These are phyloP conservation scores for Alectoria sarmentosa DNA, from an alignment of 495 filamentous ascomycete species.

Conservation along the genomic window DNA sequence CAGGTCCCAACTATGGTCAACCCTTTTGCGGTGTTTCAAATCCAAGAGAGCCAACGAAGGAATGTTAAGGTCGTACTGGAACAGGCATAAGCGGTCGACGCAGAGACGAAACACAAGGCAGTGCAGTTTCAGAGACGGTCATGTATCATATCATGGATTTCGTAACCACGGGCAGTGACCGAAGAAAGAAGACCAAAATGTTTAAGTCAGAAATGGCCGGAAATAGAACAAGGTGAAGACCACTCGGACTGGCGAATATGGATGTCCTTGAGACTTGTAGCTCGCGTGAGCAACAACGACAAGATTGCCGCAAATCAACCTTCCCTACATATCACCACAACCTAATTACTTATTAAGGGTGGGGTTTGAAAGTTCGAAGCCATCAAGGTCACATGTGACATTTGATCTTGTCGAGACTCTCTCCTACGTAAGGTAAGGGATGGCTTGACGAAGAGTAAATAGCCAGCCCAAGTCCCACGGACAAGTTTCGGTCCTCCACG, in stretches of 20 bases:
- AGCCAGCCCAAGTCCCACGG: not conserved
- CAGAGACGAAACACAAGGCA: conserved; percentile 11
- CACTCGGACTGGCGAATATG: too few relatives aligned
- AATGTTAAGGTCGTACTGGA: conserved; percentile 8
- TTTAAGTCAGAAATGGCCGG: not conserved
- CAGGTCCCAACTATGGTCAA: not conserved
- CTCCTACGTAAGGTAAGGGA: not conserved
- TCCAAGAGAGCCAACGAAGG: conserved; percentile 19
- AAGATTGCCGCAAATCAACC: too few relatives aligned
- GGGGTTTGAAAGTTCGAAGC: not conserved
- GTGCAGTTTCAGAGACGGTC: conserved; percentile 17
- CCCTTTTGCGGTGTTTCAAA: conserved; percentile 5
- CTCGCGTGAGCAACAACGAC: too few relatives aligned
- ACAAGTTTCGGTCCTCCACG: not conserved
- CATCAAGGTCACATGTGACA: not conserved
- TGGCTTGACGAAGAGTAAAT: not conserved
- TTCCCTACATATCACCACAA: too few relatives aligned
- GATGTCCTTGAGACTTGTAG: too few relatives aligned
- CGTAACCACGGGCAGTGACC: not conserved
- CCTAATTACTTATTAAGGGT: not conserved
- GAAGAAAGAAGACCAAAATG: not conserved
- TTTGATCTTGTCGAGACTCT: not conserved
- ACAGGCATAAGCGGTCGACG: conserved; percentile 12
- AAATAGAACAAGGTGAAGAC: not conserved
- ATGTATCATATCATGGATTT: not conserved